Base-by-base conservation (phyloP, 768 basidiomycete species). In the button mushroom (Agaricus bisporus) region DNA sequence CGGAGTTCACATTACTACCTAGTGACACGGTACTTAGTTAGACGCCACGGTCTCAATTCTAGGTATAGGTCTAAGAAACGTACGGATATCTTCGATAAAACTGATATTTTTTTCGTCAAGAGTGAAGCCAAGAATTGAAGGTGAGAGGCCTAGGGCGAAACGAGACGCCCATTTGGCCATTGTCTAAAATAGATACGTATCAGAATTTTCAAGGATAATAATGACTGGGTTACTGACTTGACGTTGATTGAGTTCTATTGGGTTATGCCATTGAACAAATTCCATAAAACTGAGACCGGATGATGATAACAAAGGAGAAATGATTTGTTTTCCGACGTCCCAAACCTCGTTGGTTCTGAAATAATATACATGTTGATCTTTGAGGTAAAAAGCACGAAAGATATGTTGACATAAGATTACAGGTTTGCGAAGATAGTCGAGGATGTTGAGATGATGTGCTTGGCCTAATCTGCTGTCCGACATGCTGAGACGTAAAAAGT, bases 131-230 rank as follows among this genome's bases (percentile, higher is more conserved):
- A 85, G 85, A 4, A 80, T 69, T 1, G 85, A 86, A 47, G 76
- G 86, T 0, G 86, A 87, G 5, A 86, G 62, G 0, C 79, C 82
- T 8, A 88, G 71, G 0, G 78, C 73, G 56, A 79, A 81, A 0
- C 85, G 74, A n/a, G 84, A 74, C 11, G 76, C 70, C 78, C 80
- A 87, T 64, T 88, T 87, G 1, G 78, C 70, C 67, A 85, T 76
- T 10, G 73, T 70, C 85, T 86, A 49, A 10, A 44, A 41, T 32
- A 32, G 32, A 32, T 11, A 10, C 7, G 29, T 15, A 41, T 45
- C 43, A 51, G 39, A 36, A 10, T n/a, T 53, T 25, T 43, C 18
- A 51, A 22, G 26, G 39, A 46, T 28, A 47, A 36, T 9, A 29
- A 41, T 12, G n/a, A 41, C 28, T 10, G 7, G 10, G 8, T 8